A percentile compares a stretch with the other conserved stretches of the same genome.
Conservation (phyloP, 2,329 filamentous ascomycete species). For the Canariomyces notabilis region DNA sequence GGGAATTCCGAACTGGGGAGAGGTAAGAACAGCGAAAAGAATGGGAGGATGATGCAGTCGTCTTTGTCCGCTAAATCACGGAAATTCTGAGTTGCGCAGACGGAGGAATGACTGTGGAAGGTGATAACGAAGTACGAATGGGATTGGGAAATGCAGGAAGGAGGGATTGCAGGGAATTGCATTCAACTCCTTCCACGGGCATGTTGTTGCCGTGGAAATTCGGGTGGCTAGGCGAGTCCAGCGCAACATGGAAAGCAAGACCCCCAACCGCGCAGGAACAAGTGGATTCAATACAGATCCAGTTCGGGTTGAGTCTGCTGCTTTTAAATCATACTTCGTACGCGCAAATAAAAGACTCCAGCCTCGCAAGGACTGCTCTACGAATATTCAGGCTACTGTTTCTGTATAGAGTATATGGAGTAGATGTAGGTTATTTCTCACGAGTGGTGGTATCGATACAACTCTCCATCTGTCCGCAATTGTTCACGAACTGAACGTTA, state of each 20-base stretch:
- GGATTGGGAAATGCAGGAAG: neutral
- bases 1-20: neutral
- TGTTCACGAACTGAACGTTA: no score
- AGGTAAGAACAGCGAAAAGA: neutral
- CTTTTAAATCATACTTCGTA: no score
- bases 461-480: no score
- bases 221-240: conserved; percentile 22
- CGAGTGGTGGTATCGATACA: no score
- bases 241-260: neutral
- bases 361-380: no score
- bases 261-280: no score
- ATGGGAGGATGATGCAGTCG: neutral
- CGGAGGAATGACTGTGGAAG: conserved; percentile 2
- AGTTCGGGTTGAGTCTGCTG: no score
- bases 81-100: neutral
- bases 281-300: no score
- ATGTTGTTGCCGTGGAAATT: conserved; percentile 24
- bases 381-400: no score
- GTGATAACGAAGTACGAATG: conserved; percentile 5
- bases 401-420: neutral
- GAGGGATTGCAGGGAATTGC: no score
- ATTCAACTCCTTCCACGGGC: neutral
- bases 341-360: no score
- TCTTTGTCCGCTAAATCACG: neutral
- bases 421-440: neutral